phyloP scores from a whole-genome alignment of 2,329 filamentous ascomycete species.

The Chalaropsis ovoidea region DNA sequence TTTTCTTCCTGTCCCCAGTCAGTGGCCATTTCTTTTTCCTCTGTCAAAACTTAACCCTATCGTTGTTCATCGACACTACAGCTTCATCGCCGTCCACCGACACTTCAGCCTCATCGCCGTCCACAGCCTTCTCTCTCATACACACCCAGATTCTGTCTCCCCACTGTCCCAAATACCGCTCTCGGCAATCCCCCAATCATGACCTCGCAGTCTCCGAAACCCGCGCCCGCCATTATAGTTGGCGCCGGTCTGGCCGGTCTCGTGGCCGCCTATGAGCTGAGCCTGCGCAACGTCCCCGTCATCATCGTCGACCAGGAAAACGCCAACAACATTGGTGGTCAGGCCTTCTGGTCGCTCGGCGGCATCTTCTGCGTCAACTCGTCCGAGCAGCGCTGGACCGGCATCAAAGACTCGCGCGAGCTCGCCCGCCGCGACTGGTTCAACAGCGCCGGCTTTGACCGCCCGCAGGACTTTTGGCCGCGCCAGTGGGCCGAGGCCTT shows the following conservation, averaged over 20 bases:
- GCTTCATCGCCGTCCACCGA: neutral
- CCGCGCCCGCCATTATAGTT: slow-evolving; percentile 43
- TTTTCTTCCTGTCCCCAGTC: neutral
- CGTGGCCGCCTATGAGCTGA: slow-evolving; percentile 49
- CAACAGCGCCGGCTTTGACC: slow-evolving; percentile 48
- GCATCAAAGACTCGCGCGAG: slow-evolving; percentile 48
- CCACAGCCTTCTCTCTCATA: neutral
- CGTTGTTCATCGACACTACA: neutral
- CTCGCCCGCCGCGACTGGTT: slow-evolving; percentile 52
- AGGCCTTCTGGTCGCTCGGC: slow-evolving; percentile 55
- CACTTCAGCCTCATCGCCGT: neutral
- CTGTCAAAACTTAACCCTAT: neutral
- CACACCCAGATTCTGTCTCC: too few relatives aligned
- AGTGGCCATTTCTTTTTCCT: neutral
- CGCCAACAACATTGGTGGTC: slow-evolving; percentile 46
- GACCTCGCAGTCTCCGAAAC: slow-evolving; percentile 20
- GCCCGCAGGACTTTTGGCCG: slow-evolving; percentile 47
- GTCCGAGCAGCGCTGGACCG: slow-evolving; percentile 45
- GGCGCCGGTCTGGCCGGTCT: slow-evolving; percentile 50
- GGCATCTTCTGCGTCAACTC: slow-evolving; percentile 52
- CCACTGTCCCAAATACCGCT: too few relatives aligned
- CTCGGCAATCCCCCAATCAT: neutral
- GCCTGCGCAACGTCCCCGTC: slow-evolving; percentile 40
- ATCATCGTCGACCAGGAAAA: slow-evolving; percentile 51
- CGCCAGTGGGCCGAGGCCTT: slow-evolving; percentile 53